These are phyloP conservation scores for Erodium moschatum DNA, from an alignment of 441 rosid genomes.

Conservation along the genomic window DNA sequence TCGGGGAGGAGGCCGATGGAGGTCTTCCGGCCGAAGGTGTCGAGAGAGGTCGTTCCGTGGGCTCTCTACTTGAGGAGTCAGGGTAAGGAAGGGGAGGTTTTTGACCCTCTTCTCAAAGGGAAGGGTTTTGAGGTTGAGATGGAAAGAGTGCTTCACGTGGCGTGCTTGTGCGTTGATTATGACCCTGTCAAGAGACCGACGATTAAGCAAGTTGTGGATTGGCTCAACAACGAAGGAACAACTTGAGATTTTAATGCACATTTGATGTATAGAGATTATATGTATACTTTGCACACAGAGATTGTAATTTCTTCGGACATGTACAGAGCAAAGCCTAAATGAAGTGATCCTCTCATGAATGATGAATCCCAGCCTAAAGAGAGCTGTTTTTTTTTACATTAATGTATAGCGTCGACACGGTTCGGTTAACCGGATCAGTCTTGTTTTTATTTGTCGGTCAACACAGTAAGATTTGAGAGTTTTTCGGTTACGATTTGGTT, in stretches of 20 bases:
- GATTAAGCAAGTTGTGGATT: constrained; percentile 47
- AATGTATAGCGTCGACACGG: too few relatives aligned
- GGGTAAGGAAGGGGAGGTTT: constrained; percentile 44
- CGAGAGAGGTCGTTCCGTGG: constrained; percentile 54
- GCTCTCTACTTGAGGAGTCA: constrained; percentile 45
- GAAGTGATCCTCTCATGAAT: not conserved
- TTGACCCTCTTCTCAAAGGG: constrained; percentile 37
- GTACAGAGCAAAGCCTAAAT: not conserved
- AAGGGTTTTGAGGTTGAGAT: constrained; percentile 49
- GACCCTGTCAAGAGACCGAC: constrained; percentile 51
- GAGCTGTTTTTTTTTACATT: too few relatives aligned
- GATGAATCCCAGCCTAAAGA: too few relatives aligned
- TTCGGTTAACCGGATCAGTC: too few relatives aligned
- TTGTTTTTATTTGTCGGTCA: too few relatives aligned
- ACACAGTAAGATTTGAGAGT: too few relatives aligned
- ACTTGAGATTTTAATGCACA: not conserved
- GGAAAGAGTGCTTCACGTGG: constrained; percentile 43
- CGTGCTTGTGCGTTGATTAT: constrained; percentile 45
- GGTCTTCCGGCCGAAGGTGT: constrained; percentile 51
- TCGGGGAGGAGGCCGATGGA: constrained; percentile 70
- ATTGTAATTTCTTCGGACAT: too few relatives aligned
- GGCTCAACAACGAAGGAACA: constrained; percentile 37
- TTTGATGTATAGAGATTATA: not conserved
- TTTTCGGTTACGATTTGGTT: too few relatives aligned
- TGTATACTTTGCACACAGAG: not conserved